Evolutionary conservation across 2,329 filamentous ascomycete species (phyloP), one percentile per base, ranked within the genome.

Genomic region (Aspergillus sp.): DNA sequence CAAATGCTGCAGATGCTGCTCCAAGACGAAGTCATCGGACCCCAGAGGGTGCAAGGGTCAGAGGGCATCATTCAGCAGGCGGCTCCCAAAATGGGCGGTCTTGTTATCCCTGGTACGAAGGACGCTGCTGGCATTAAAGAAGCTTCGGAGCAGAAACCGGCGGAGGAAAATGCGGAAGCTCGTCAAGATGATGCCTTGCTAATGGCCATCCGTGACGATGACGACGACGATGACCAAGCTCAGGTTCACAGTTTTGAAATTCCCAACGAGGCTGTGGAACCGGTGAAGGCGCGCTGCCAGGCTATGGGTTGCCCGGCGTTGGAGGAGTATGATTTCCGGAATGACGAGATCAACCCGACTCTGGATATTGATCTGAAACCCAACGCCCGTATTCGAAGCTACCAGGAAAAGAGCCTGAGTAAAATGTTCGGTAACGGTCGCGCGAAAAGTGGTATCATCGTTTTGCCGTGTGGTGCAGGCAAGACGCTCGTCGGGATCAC

Each of bases 371-470:
- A 97, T 69, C 78, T 97, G 45, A 89, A 89, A 63, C 92, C 93
- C 0, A 87, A 87, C 52, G 93, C 92, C 0, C 88, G 93, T 65
- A 97, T 97, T 68, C 86, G 93, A 69, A 87, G 83, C 77, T 99
- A 99, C 64, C 94, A 99, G 70, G 94, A 99, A 72, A 96, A 97
- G 76, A 96, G 91, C 60, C 78, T 99, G 9, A 96, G 90, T 76
- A 99, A 99, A 73, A 99, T 99, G 94, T 99, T 99, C 70, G 93
- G 94, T 67, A 99, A 99, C 67, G 93, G 93, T 46, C 88, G 94
- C 73, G 94, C 94, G 13, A 94, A 96, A 76, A 97, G 91, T 71
- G 94, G 94, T 52, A 95, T 99, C 61, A 99, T 99, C 54, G 94
- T 99, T 51, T 75, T 99, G 62, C 94, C 94, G 16, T 99, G 94